phyloP scores from a whole-genome alignment of 169 alveolate species.

The Babesia ovata region DNA sequence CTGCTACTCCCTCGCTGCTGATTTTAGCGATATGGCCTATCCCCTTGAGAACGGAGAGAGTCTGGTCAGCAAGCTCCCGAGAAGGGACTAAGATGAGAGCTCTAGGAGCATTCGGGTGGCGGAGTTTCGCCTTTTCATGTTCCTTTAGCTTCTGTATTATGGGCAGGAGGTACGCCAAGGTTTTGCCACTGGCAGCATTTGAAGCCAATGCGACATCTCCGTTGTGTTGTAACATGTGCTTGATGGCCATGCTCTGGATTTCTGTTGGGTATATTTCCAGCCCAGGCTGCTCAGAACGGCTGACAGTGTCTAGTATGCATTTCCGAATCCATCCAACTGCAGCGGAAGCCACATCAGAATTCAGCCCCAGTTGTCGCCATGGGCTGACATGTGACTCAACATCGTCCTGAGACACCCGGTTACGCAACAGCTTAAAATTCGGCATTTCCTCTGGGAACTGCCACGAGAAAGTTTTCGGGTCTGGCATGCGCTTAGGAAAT shows the following conservation, averaged over 20 bases:
- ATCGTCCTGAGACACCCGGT: conserved; percentile 18
- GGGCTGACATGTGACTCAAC: conserved; percentile 1
- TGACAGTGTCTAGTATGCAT: conserved; percentile 4
- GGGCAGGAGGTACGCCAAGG: conserved; percentile 59
- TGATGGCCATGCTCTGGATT: conserved; percentile 53
- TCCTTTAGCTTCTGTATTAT: conserved; percentile 53
- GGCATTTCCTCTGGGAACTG: conserved; percentile 13
- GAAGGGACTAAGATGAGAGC: conserved; percentile 51
- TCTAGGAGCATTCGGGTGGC: conserved; percentile 57
- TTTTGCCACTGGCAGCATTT: conserved; percentile 61
- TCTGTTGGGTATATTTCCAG: conserved; percentile 44
- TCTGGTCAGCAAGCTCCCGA: conserved; percentile 54
- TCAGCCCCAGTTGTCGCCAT: conserved; percentile 55
- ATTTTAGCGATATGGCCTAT: conserved; percentile 51
- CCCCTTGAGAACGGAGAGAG: conserved; percentile 42
- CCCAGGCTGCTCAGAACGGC: neutral
- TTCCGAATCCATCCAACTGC: conserved; percentile 55
- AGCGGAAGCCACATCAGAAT: conserved; percentile 31
- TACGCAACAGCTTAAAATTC: neutral
- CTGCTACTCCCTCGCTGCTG: conserved; percentile 33
- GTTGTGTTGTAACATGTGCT: conserved; percentile 16
- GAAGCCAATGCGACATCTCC: conserved; percentile 41
- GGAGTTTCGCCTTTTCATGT: conserved; percentile 24
- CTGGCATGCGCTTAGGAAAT: conserved; percentile 32
- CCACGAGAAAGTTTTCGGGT: conserved; percentile 5